A percentile compares a stretch with the other conserved stretches of the same genome.
Evolutionary conservation across 2,329 filamentous ascomycete genomes (phyloP).

Genomic region (Botrytis galanthina): DNA sequence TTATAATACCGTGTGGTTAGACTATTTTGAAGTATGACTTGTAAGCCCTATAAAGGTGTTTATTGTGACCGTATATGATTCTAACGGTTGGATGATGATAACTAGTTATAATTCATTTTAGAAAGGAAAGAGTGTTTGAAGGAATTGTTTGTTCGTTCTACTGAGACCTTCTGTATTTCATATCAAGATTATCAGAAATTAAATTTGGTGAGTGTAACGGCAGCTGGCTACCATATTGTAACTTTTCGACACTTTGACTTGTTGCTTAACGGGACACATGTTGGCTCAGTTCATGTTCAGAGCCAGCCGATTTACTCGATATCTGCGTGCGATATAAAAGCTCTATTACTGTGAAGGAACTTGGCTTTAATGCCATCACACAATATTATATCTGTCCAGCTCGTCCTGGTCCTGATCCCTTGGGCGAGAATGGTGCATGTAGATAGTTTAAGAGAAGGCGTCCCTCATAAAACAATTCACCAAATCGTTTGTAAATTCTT

Average conservation of each 20-base stretch:
- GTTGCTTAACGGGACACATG: not conserved
- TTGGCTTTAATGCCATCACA: not conserved
- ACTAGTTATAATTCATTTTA: not conserved
- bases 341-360: not conserved
- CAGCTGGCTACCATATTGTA: not conserved
- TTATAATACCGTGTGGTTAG: not conserved
- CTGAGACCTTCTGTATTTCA: not conserved
- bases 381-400: not conserved
- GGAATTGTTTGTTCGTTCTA: not conserved
- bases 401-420: not conserved
- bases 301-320: not conserved
- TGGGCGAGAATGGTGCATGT: not conserved
- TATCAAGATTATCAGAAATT: not conserved
- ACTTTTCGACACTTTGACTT: not conserved
- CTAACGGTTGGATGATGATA: not conserved
- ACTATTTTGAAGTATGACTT: not conserved
- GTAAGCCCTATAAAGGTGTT: not conserved
- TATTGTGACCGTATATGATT: not conserved
- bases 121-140: not conserved
- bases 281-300: not conserved
- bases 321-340: not conserved
- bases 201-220: not conserved
- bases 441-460: accelerated
- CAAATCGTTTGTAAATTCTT: not conserved
- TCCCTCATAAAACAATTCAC: not conserved